A percentile compares a stretch with the other conserved stretches of the same genome.
Evolutionary conservation across 2,329 filamentous ascomycete genomes (phyloP).

Genomic region (Blastomyces emzantsi): DNA sequence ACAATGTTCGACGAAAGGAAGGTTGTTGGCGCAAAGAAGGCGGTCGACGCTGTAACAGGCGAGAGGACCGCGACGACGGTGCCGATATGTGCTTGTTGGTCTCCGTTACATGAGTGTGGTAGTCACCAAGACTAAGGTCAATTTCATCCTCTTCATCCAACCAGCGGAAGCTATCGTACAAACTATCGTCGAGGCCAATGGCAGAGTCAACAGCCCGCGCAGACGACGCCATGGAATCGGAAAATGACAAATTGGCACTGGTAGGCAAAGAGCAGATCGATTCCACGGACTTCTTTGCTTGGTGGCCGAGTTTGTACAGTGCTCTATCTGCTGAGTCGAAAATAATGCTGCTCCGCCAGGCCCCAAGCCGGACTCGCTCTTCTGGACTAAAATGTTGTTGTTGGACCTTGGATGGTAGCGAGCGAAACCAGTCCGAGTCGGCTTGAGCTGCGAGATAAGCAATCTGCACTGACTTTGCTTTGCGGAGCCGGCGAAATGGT

Average conservation of each 20-base stretch:
- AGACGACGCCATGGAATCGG: conserved; percentile 21
- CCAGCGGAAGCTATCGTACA: conserved; percentile 64
- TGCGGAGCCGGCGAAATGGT: conserved; percentile 23
- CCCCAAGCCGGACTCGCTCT: conserved; percentile 53
- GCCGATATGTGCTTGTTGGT: conserved; percentile 40
- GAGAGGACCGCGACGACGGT: conserved; percentile 17
- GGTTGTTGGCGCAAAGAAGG: conserved; percentile 5
- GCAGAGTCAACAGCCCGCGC: conserved; percentile 25
- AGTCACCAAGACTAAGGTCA: conserved; percentile 62
- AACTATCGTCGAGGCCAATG: conserved; percentile 42
- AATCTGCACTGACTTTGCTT: conserved; percentile 31
- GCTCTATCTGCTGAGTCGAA: conserved; percentile 52
- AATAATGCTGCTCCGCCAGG: conserved; percentile 45
- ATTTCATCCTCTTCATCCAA: conserved; percentile 63
- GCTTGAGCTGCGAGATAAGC: conserved; percentile 39
- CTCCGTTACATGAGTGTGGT: conserved; percentile 54
- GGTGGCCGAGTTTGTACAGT: conserved; percentile 41
- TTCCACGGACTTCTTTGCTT: conserved; percentile 26
- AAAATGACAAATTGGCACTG: conserved; percentile 10
- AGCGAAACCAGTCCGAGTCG: conserved; percentile 60
- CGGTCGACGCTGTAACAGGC: conserved; percentile 9
- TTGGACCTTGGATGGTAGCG: conserved; percentile 63
- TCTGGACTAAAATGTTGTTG: conserved; percentile 61
- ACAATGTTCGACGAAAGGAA: conserved; percentile 43
- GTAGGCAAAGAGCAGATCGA: conserved; percentile 17